phyloP scores from a whole-genome alignment of 768 basidiomycete genomes.

The Leccinum subgranulosum region DNA sequence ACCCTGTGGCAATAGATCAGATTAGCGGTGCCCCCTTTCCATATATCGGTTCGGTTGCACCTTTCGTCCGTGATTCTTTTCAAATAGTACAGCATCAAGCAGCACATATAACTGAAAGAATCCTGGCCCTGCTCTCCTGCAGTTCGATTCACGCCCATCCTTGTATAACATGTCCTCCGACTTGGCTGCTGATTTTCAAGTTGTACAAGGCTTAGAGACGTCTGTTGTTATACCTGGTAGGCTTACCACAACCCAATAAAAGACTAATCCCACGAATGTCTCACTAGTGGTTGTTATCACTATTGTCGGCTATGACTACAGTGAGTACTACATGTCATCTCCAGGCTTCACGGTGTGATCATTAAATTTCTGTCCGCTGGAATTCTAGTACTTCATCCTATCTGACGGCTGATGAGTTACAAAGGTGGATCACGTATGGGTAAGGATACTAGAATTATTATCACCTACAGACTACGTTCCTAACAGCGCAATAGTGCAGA shows the following conservation, averaged over 20 bases:
- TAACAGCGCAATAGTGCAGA: background rate
- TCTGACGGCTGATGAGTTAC: background rate
- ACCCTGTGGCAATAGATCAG: background rate
- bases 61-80: background rate
- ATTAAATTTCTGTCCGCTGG: background rate
- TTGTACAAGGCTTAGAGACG: background rate
- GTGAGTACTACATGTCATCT: background rate
- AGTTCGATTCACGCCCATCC: background rate
- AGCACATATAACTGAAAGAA: background rate
- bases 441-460: background rate
- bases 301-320: slow-evolving; percentile 13
- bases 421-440: slow-evolving; percentile 7
- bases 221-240: background rate
- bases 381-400: no score
- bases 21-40: background rate
- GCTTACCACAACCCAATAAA: background rate
- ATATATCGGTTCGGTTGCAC: background rate
- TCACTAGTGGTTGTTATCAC: slow-evolving; percentile 1
- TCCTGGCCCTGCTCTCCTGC: background rate
- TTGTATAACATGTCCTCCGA: background rate
- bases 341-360: background rate
- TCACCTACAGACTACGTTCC: background rate
- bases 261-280: background rate
- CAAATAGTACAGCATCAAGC: background rate
- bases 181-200: background rate